phyloP scores from a whole-genome alignment of 371 early-diverging fungal genomes.

The Mucor mucedo region DNA sequence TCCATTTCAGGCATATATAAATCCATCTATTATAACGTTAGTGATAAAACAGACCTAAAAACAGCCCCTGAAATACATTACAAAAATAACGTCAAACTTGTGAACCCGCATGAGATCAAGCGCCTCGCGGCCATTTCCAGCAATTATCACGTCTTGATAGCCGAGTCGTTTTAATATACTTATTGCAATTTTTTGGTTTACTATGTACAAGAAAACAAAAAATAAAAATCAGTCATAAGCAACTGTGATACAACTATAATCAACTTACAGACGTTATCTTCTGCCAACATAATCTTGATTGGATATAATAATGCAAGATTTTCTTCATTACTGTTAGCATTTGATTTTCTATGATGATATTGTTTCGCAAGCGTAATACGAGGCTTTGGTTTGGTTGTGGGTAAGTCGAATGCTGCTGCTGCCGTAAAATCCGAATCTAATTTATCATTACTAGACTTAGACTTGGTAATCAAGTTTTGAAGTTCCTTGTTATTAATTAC shows the following conservation, averaged over 20 bases:
- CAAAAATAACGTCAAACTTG: constrained; percentile 52
- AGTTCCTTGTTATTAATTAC: constrained; percentile 8
- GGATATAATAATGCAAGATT: constrained; percentile 42
- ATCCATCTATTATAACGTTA: constrained; percentile 43
- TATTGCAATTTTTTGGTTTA: constrained; percentile 64
- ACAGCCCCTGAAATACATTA: constrained; percentile 4
- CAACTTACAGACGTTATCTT: constrained; percentile 54
- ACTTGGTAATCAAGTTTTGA: constrained; percentile 12
- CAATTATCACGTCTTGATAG: constrained; percentile 55
- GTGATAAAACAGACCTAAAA: too few species aligned
- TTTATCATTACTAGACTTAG: not conserved
- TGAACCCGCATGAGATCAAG: constrained; percentile 41
- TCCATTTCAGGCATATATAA: constrained; percentile 60
- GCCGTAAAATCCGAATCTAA: not conserved
- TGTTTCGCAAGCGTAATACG: constrained; percentile 12
- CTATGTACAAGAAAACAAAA: constrained; percentile 25
- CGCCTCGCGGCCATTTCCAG: constrained; percentile 62
- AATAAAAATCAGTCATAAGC: not conserved
- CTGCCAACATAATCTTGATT: constrained; percentile 50
- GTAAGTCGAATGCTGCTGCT: not conserved
- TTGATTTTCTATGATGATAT: constrained; percentile 25
- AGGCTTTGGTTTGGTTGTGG: not conserved
- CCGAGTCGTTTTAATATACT: constrained; percentile 62
- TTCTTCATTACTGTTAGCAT: constrained; percentile 33
- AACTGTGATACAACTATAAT: too few species aligned